Conservation (phyloP, 2,329 filamentous ascomycete genomes). For the Epichloe sibirici region DNA sequence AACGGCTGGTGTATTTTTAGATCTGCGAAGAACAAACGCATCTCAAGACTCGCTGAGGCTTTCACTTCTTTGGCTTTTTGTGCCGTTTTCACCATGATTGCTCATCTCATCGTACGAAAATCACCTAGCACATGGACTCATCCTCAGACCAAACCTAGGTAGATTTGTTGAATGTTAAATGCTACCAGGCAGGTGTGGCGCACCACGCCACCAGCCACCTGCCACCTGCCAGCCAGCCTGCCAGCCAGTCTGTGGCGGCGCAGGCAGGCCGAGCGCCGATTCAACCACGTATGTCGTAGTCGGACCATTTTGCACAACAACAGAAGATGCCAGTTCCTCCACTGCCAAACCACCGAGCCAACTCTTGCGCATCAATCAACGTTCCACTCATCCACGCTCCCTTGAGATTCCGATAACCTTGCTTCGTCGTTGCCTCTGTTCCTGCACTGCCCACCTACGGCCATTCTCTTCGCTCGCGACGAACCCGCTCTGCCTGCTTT, state of each 20-base stretch:
- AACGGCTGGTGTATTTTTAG: neutral
- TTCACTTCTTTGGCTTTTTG: too few relatives aligned
- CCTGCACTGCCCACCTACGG: neutral
- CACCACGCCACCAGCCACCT: too few relatives aligned
- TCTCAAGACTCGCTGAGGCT: too few relatives aligned
- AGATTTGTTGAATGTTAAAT: too few relatives aligned
- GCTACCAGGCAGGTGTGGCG: neutral
- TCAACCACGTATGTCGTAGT: slow-evolving; percentile 7
- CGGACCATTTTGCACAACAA: neutral
- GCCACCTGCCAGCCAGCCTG: neutral
- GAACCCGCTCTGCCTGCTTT: neutral
- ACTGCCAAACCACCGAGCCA: neutral
- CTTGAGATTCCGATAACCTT: neutral
- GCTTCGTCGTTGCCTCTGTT: neutral
- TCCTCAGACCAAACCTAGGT: too few relatives aligned
- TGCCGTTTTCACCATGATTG: too few relatives aligned
- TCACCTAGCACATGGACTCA: too few relatives aligned
- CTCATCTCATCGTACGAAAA: too few relatives aligned
- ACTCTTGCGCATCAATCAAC: neutral
- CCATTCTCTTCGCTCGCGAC: neutral
- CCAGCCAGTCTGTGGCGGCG: neutral
- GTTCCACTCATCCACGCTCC: neutral
- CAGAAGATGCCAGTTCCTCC: neutral
- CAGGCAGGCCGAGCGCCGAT: neutral
- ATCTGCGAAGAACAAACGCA: neutral